Percentiles rank a stretch among this genome's conserved stretches.
These are phyloP conservation scores for Colletotrichum scovillei DNA, from an alignment of 2,329 filamentous ascomycete species.

Conservation along the genomic window DNA sequence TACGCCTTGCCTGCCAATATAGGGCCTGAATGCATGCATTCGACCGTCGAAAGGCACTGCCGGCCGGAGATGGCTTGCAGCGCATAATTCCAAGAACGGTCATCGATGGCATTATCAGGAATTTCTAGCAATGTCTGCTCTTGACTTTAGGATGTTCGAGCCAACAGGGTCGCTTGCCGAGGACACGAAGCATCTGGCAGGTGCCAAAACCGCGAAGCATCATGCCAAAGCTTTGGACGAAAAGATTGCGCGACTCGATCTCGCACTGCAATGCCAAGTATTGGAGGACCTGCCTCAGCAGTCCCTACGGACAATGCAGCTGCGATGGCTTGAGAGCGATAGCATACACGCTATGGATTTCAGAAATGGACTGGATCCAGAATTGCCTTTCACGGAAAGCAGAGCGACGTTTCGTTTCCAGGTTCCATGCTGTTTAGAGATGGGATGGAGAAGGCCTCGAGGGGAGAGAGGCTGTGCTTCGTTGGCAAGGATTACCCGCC, in stretches of 20 bases:
- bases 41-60: neutral
- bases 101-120: neutral
- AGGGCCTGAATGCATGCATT: neutral
- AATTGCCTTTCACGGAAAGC: neutral
- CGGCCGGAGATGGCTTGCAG: neutral
- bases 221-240: neutral
- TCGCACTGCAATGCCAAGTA: neutral
- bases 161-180: no score
- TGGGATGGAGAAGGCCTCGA: neutral
- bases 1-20: neutral
- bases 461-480: neutral
- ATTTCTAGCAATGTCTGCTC: neutral
- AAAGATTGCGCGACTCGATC: neutral
- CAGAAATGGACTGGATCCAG: slow-evolving; percentile 9
- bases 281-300: neutral
- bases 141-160: neutral
- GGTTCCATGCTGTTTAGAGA: slow-evolving; percentile 1
- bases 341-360: slow-evolving; percentile 28
- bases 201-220: neutral
- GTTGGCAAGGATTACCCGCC: slow-evolving; percentile 6
- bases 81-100: neutral
- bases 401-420: slow-evolving; percentile 26
- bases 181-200: neutral
- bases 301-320: neutral
- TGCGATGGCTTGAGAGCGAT: neutral